These are phyloP conservation scores for Cordyceps tenuipes DNA, from an alignment of 2,329 filamentous ascomycete genomes.

Conservation along the genomic window DNA sequence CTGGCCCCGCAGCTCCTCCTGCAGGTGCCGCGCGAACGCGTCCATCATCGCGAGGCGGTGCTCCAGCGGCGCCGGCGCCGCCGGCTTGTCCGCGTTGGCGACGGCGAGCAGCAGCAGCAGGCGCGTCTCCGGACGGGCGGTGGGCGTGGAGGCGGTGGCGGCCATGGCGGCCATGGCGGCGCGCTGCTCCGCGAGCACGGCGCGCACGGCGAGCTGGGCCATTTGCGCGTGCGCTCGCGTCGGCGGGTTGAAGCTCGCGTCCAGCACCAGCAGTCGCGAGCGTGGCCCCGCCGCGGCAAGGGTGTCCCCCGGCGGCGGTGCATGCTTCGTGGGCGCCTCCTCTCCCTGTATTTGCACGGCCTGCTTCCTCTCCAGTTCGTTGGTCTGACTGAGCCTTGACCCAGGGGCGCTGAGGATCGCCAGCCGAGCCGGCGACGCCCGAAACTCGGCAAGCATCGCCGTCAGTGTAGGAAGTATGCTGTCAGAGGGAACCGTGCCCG, in stretches of 20 bases:
- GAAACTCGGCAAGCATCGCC: conserved; percentile 36
- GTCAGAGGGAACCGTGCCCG: not conserved
- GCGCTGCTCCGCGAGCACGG: conserved; percentile 7
- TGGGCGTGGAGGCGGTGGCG: not conserved
- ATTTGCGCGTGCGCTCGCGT: conserved; percentile 53
- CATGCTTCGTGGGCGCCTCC: not conserved
- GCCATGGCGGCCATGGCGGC: conserved; percentile 6
- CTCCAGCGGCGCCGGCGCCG: conserved; percentile 59
- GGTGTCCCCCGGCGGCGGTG: conserved; percentile 17
- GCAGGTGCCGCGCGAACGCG: conserved; percentile 51
- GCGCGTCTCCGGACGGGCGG: conserved; percentile 21
- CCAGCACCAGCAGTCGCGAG: conserved; percentile 45
- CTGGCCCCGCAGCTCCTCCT: conserved; percentile 17
- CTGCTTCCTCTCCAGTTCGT: not conserved
- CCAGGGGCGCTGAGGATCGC: conserved; percentile 30
- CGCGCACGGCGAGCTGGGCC: conserved; percentile 38
- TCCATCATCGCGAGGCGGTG: conserved; percentile 65
- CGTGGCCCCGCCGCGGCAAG: conserved; percentile 9
- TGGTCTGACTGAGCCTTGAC: not conserved
- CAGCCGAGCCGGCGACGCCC: conserved; percentile 34
- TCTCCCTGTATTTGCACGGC: not conserved
- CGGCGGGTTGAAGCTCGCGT: conserved; percentile 63
- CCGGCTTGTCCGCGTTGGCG: conserved; percentile 58
- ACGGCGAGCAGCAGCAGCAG: conserved; percentile 53
- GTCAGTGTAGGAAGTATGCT: conserved; percentile 20